A percentile compares a stretch with the other conserved stretches of the same genome.
Conservation (phyloP, 129 eudicot genomes). For the Cynara cardunculus region DNA sequence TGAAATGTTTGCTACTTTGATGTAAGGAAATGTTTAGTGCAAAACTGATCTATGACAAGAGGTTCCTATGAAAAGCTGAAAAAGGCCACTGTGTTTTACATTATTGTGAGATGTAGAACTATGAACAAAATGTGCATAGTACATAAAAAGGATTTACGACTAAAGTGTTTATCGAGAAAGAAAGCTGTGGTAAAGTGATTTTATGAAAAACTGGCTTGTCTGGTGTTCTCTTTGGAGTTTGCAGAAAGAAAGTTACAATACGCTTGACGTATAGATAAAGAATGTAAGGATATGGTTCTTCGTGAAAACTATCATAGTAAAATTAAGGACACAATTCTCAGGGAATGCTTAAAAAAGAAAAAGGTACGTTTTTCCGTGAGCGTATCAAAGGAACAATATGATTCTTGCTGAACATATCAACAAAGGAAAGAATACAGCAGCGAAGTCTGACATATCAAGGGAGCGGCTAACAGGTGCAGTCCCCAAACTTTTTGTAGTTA, state of each 20-base stretch:
- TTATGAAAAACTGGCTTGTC: not conserved
- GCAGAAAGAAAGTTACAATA: not conserved
- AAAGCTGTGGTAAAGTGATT: not conserved
- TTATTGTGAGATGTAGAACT: not conserved
- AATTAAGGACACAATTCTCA: too few species aligned
- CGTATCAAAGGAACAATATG: not conserved
- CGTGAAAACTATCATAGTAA: not conserved
- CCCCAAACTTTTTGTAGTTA: too few species aligned
- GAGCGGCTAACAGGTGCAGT: too few species aligned
- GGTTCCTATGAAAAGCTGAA: not conserved
- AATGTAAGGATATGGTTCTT: too few species aligned
- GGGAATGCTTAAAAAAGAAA: too few species aligned
- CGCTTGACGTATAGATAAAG: not conserved
- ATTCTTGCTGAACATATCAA: too few species aligned
- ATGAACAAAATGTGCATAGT: not conserved
- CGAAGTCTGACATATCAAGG: too few species aligned
- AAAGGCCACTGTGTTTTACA: too few species aligned
- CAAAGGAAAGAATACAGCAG: too few species aligned
- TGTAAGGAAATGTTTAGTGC: not conserved
- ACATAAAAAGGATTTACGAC: not conserved
- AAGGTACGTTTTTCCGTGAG: not conserved
- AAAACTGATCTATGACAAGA: not conserved
- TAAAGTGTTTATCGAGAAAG: not conserved
- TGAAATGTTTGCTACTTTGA: not conserved
- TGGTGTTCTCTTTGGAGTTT: not conserved